phyloP scores from a whole-genome alignment of 495 filamentous ascomycete species.

The Gamarada debralockiae region DNA sequence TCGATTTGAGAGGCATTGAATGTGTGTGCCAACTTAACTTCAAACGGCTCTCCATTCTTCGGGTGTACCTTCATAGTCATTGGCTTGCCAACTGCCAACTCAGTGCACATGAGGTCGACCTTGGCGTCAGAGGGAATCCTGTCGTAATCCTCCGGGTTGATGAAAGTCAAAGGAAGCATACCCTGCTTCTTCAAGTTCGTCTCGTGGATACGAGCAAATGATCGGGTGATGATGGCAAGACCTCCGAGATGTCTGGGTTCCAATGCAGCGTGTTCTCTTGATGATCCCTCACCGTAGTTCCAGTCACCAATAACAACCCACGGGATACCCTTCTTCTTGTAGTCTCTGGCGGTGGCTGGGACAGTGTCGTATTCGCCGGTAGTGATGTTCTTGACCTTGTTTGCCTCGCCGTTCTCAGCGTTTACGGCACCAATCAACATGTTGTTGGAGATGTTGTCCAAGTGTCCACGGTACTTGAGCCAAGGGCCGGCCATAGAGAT shows the following conservation, averaged over 20 bases:
- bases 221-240: constrained; percentile 92
- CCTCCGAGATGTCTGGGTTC: constrained; percentile 97
- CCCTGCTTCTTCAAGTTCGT: constrained; percentile 99
- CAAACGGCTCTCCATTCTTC: constrained; percentile 73
- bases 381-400: constrained; percentile 93
- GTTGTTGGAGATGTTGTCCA: constrained; percentile 99
- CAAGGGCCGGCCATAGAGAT: constrained; percentile 99
- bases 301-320: constrained; percentile 99
- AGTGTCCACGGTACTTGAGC: constrained; percentile 99
- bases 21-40: constrained; percentile 84
- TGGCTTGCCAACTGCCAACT: constrained; percentile 91
- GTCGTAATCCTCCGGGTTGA: constrained; percentile 94
- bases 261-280: constrained; percentile 95
- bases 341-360: constrained; percentile 92
- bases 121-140: constrained; percentile 92
- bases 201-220: constrained; percentile 99
- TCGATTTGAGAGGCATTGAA: constrained; percentile 96
- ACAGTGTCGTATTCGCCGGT: constrained; percentile 83
- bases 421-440: constrained; percentile 99
- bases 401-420: constrained; percentile 91
- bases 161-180: constrained; percentile 96
- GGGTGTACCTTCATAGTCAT: constrained; percentile 89
- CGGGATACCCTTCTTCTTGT: constrained; percentile 92
- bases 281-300: constrained; percentile 98
- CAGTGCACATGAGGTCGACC: constrained; percentile 84